A percentile compares a stretch with the other conserved stretches of the same genome.
Conservation (phyloP, 108 stramenopile genomes). For the Parietichytrium sp. region DNA sequence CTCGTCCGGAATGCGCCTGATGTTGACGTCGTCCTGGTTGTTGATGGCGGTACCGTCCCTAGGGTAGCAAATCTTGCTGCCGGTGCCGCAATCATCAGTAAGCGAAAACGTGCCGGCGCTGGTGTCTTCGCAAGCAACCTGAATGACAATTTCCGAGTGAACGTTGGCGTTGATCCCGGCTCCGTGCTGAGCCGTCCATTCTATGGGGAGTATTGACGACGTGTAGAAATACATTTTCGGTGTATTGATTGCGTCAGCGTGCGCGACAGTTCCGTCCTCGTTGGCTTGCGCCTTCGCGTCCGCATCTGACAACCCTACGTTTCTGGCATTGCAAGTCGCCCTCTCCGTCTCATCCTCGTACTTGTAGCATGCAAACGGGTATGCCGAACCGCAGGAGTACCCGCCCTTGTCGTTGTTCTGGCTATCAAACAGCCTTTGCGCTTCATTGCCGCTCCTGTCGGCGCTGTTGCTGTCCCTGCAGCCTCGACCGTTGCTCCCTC, state of each 20-base stretch:
- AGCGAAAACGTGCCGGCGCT: neutral
- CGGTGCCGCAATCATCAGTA: neutral
- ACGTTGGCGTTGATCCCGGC: slow-evolving; percentile 50
- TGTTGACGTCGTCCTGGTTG: slow-evolving; percentile 49
- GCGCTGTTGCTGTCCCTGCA: slow-evolving; percentile 44
- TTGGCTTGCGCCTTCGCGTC: too few relatives aligned
- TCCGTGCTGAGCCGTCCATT: slow-evolving; percentile 54
- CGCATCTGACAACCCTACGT: too few relatives aligned
- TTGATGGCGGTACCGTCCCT: slow-evolving; percentile 50
- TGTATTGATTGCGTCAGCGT: too few relatives aligned
- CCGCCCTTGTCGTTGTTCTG: slow-evolving; percentile 54
- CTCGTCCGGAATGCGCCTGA: too few relatives aligned
- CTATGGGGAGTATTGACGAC: slow-evolving; percentile 47
- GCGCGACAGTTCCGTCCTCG: too few relatives aligned
- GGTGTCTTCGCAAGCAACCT: slow-evolving; percentile 53
- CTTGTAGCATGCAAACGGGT: too few relatives aligned
- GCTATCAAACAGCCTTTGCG: too few relatives aligned
- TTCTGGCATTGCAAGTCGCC: too few relatives aligned
- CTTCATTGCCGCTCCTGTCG: slow-evolving; percentile 43
- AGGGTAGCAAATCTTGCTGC: slow-evolving; percentile 42
- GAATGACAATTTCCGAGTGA: slow-evolving; percentile 49
- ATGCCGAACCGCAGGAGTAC: slow-evolving; percentile 50
- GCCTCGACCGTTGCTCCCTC: slow-evolving; percentile 54
- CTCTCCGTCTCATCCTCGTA: neutral
- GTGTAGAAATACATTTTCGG: slow-evolving; percentile 55